These are phyloP conservation scores for Oxalis stricta DNA, from an alignment of 441 rosid species.

Conservation along the genomic window DNA sequence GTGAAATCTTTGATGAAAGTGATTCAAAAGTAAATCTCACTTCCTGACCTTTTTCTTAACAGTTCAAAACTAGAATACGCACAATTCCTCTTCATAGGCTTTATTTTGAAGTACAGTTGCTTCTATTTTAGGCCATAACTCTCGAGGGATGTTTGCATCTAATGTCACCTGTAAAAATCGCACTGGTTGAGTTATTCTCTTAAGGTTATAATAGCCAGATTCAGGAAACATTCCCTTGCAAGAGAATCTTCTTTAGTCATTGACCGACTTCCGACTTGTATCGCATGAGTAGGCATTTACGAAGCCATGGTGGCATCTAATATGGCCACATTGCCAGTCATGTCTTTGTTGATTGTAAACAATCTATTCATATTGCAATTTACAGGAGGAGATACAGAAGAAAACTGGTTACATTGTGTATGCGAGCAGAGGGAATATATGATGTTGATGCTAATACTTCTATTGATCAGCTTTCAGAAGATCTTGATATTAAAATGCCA, in stretches of 20 bases:
- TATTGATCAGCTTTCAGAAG: slow-evolving; percentile 93
- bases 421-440: slow-evolving; percentile 89
- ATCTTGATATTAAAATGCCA: slow-evolving; percentile 84
- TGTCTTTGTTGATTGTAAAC: neutral
- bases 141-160: too few species aligned
- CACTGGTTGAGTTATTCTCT: too few species aligned
- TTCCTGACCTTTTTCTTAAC: too few species aligned
- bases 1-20: slow-evolving; percentile 96
- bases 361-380: slow-evolving; percentile 5
- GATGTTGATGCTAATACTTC: slow-evolving; percentile 98
- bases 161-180: too few species aligned
- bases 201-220: too few species aligned
- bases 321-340: neutral
- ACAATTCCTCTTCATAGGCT: neutral
- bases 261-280: too few species aligned
- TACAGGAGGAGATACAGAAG: slow-evolving; percentile 96
- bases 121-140: too few species aligned
- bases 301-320: too few species aligned
- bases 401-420: slow-evolving; percentile 94
- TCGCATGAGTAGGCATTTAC: too few species aligned
- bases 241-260: too few species aligned
- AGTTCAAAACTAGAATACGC: too few species aligned
- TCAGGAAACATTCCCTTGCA: too few species aligned
- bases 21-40: slow-evolving; percentile 69
- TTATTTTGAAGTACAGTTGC: neutral